These are phyloP conservation scores for Aureoboletus auriporus DNA, from an alignment of 768 basidiomycete species.

Conservation along the genomic window DNA sequence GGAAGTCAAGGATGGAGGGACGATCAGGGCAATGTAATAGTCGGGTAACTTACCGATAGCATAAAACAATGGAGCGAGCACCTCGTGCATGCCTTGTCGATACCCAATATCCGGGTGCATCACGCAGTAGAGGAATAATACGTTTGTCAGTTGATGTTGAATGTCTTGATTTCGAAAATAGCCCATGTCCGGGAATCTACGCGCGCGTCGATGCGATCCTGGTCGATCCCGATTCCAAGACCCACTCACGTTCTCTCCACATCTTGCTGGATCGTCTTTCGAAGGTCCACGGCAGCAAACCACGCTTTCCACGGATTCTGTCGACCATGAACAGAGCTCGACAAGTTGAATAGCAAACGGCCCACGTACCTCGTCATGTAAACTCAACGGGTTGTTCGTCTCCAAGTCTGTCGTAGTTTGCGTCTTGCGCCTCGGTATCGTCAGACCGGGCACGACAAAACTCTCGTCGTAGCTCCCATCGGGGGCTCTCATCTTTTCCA, in stretches of 20 bases:
- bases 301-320: constrained; percentile 95
- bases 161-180: constrained; percentile 81
- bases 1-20: constrained; percentile 6
- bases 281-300: constrained; percentile 85
- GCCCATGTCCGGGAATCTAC: constrained; percentile 90
- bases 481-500: constrained; percentile 75
- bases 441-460: constrained; percentile 51
- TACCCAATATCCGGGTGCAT: constrained; percentile 85
- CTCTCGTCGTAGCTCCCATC: constrained; percentile 81
- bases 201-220: background rate
- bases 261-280: constrained; percentile 88
- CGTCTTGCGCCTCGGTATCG: constrained; percentile 30
- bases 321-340: background rate
- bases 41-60: constrained; percentile 36
- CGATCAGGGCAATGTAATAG: background rate
- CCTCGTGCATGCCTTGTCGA: constrained; percentile 98
- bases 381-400: constrained; percentile 75
- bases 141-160: constrained; percentile 77
- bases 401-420: constrained; percentile 47
- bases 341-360: background rate
- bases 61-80: constrained; percentile 84
- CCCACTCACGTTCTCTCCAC: constrained; percentile 86
- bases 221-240: constrained; percentile 3
- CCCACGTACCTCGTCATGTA: constrained; percentile 62
- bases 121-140: constrained; percentile 81